Percentiles rank a stretch among this genome's conserved stretches.
Evolutionary conservation across 768 basidiomycete genomes (phyloP).

Genomic region (Naganishia vishniacii): DNA sequence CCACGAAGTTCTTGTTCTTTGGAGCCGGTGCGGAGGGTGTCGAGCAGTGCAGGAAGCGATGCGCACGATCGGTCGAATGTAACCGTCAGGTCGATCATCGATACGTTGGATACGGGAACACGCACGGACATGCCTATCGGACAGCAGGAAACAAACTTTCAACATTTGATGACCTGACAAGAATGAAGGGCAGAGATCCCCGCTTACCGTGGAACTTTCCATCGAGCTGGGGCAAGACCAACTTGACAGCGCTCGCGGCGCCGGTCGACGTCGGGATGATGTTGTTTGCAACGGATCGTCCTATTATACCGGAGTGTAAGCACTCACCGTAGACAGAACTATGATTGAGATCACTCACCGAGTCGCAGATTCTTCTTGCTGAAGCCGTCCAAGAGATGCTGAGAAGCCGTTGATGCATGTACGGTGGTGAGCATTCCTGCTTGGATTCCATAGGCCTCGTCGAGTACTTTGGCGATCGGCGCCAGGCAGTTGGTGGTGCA

Average conservation of each 20-base stretch:
- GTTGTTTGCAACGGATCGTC: slow-evolving; percentile 43
- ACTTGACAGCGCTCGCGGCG: slow-evolving; percentile 46
- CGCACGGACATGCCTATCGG: slow-evolving; percentile 46
- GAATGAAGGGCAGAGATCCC: not conserved
- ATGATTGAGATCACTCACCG: too few species aligned
- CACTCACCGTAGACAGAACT: too few species aligned
- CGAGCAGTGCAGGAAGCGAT: slow-evolving; percentile 43
- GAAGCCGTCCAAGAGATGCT: slow-evolving; percentile 49
- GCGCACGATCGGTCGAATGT: slow-evolving; percentile 36
- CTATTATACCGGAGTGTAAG: slow-evolving; percentile 24
- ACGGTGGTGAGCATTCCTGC: slow-evolving; percentile 49
- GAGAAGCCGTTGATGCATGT: slow-evolving; percentile 47
- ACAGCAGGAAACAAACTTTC: not conserved
- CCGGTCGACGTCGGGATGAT: slow-evolving; percentile 49
- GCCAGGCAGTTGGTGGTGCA: slow-evolving; percentile 51
- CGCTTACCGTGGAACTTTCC: slow-evolving; percentile 48
- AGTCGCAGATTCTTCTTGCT: slow-evolving; percentile 41
- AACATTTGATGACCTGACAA: too few species aligned
- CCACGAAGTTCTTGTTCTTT: slow-evolving; percentile 30
- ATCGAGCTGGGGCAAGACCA: slow-evolving; percentile 47
- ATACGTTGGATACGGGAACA: slow-evolving; percentile 49
- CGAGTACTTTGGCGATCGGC: slow-evolving; percentile 46
- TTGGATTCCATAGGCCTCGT: slow-evolving; percentile 46
- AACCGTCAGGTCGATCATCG: slow-evolving; percentile 49
- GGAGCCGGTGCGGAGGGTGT: not conserved